Percentiles rank a stretch among this genome's conserved stretches.
Conservation (phyloP, 1,284 basidiomycete genomes). For the Moniliophthora roreri region DNA sequence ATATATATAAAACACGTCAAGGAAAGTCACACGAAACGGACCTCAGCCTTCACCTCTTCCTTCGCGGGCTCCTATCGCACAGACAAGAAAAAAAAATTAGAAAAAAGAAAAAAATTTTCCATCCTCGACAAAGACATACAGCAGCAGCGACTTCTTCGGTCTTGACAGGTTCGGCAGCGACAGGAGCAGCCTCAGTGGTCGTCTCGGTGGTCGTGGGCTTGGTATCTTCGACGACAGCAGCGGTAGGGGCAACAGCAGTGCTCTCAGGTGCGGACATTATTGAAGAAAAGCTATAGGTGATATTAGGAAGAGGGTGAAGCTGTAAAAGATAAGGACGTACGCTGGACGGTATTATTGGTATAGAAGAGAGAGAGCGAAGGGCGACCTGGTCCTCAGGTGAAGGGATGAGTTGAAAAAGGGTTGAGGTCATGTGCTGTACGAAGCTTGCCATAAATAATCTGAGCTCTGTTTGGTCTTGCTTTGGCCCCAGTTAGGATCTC, state of each 20-base stretch:
- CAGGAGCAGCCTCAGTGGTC: conserved; percentile 37
- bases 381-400: conserved; percentile 53
- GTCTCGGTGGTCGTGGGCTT: conserved; percentile 31
- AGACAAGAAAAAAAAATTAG: conserved; percentile 7
- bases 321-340: conserved; percentile 18
- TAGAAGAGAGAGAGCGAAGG: conserved; percentile 45
- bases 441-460: no score
- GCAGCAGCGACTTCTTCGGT: conserved; percentile 37
- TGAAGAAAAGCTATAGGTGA: conserved; percentile 47
- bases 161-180: conserved; percentile 31
- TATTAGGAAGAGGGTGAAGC: conserved; percentile 20
- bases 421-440: conserved; percentile 33
- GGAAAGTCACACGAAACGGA: conserved; percentile 21
- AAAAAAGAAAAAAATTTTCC: conserved; percentile 9
- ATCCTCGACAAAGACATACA: conserved; percentile 28
- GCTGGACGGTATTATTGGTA: conserved; percentile 40
- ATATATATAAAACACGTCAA: background rate
- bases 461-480: no score
- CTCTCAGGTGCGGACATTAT: conserved; percentile 80
- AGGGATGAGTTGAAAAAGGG: conserved; percentile 47
- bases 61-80: conserved; percentile 52
- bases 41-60: conserved; percentile 44
- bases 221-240: conserved; percentile 51
- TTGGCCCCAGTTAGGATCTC: no score
- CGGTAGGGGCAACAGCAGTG: conserved; percentile 36